Percentiles rank a stretch among this genome's conserved stretches.
phyloP scores from a whole-genome alignment of 495 filamentous ascomycete species.

The Sporormia fimetaria region DNA sequence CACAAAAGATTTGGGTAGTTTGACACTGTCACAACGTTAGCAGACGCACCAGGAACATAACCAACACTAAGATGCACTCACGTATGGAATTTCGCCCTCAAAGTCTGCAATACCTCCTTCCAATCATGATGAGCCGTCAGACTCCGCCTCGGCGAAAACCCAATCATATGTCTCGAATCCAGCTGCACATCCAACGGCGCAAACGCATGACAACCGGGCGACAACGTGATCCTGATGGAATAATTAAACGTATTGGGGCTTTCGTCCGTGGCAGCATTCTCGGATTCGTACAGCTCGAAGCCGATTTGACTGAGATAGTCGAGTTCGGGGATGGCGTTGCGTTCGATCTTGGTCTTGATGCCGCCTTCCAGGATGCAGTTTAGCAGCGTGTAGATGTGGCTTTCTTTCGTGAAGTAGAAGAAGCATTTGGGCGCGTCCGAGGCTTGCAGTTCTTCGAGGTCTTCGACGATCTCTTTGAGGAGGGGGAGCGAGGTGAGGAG shows the following conservation, averaged over 20 bases:
- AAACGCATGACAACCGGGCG: constrained; percentile 88
- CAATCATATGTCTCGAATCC: constrained; percentile 89
- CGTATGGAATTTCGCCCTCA: constrained; percentile 90
- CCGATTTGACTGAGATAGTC: constrained; percentile 97
- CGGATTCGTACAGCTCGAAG: constrained; percentile 93
- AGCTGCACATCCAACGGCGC: constrained; percentile 93
- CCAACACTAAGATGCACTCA: constrained; percentile 38
- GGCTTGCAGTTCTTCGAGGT: constrained; percentile 95
- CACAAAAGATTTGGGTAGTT: constrained; percentile 85
- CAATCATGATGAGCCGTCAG: constrained; percentile 88
- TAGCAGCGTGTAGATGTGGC: constrained; percentile 92
- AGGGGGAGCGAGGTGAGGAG: constrained; percentile 85
- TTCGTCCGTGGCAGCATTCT: constrained; percentile 48
- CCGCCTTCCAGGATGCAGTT: constrained; percentile 98
- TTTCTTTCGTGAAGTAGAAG: constrained; percentile 98
- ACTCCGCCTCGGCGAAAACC: constrained; percentile 76
- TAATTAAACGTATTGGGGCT: constrained; percentile 69
- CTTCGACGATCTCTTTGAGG: constrained; percentile 87
- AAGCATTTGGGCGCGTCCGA: constrained; percentile 87
- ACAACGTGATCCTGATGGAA: constrained; percentile 90
- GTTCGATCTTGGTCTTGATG: constrained; percentile 80
- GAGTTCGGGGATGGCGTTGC: constrained; percentile 87
- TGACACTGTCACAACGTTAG: constrained; percentile 48
- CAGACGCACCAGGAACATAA: not conserved
- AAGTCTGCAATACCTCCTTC: constrained; percentile 88